Evolutionary conservation across 495 filamentous ascomycete species (phyloP), one percentile per base, ranked within the genome.

Genomic region (Rhypophila decipiens): DNA sequence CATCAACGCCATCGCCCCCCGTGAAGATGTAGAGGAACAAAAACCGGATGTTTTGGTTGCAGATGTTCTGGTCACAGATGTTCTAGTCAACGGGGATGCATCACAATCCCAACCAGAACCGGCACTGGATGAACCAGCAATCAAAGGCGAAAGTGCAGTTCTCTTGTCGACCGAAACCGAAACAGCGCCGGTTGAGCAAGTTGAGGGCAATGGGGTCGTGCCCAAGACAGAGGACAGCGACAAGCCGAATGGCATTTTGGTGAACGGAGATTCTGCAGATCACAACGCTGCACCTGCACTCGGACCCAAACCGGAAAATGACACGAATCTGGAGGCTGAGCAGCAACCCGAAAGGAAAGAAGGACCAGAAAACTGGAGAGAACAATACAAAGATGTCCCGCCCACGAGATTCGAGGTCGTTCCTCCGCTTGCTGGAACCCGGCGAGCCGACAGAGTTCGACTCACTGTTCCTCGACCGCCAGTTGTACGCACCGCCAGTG

Each of bases 1-100:
- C n/a, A 57, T 97, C 23, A 90, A 87, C 49, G 87, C 90, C 0
- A 86, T 98, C 40, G 93, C 90, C 2, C 88, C 84, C 9, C 80
- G 91, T 44, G 88, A 88, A 29, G 86, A 86, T 0, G 82, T 82
- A 2, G 78, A 82, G 22, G 70, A 77, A 39, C 60, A 55, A 13
- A 78, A 78, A 50, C 47, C 66, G 15, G 46, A 48, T n/a, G 57
- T 66, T 19, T 49, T 56, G 9, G 45, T 52, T 0, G 55, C 52
- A 36, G 63, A 59, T 34, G 55, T 53, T 23, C 50, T 68, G 12
- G 45, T 52, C 0, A 53, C 52, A 36, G 63, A 59, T 34, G 55
- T 53, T 23, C 50, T 68, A 11, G 57, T 61, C 22, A 68, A 68
- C 12, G 64, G 63, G n/a, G 54, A 58, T 35, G 60, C 42, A 34